Evolutionary conservation across 441 rosid genomes (phyloP), one percentile per base, ranked within the genome.

Genomic region (Adansonia grandidieri): DNA sequence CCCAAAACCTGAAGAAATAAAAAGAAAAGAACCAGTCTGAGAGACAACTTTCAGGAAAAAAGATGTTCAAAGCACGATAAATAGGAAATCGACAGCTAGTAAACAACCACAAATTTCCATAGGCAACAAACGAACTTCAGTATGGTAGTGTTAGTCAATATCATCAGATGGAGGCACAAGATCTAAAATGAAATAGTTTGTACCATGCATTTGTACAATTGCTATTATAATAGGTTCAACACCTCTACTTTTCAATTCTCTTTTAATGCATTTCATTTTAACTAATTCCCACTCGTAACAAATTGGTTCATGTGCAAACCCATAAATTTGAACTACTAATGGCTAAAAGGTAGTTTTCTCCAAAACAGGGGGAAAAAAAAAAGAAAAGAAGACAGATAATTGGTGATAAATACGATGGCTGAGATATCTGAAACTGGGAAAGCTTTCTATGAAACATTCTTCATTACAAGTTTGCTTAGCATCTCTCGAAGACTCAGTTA

Each of bases 1-100:
- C 89, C 99, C 99, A 96, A 83, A 92, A 96, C 90, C 99, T 96
- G 80, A 85, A 86, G 76, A 76, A 74, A 85, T 58, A 78, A 77
- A 82, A 71, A n/a, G 5, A 64, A 37, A 50, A 37, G 11, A 17
- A 20, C 44, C 58, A 22, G 57, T 15, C 28, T 74, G 9, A 61
- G 68, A 60, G 57, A 74, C 7, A 58, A 74, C 69, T 15, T 45
- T 45, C 22, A 22, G 19, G 69, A 61, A 20, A 42, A 74, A 68
- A 50, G 80, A 53, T 37, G 40, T 9, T 75, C n/a, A 40, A 64
- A 51, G 63, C 51, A 50, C 62, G 54, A 65, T 50, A 65, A 63
- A 32, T 53, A 40, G 10, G 58, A 63, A 75, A 17, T 9, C 54
- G 11, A 50, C 28, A 50, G 71, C 51, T 48, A n/a, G 17, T n/a